Base-by-base conservation (phyloP, 2,329 filamentous ascomycete genomes). In the Escovopsis sp. region DNA sequence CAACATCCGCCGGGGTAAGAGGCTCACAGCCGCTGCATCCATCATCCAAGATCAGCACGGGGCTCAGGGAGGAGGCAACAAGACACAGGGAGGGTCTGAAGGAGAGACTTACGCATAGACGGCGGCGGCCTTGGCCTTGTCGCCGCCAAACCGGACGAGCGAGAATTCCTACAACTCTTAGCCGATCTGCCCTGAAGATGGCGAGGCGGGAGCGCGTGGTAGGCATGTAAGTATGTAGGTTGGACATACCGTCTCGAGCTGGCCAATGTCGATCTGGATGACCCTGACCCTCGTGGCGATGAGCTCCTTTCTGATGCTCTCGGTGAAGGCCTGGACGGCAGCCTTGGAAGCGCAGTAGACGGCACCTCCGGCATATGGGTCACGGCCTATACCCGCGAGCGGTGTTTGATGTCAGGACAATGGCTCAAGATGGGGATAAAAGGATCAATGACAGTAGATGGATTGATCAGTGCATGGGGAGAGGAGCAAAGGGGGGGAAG, bases 291-390 rank as follows among this genome's bases (percentile, higher is more conserved):
- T 71, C 14, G 81, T 84, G 7, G 81, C 71, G 50, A 95, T 81
- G 45, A 93, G 71, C 64, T 95, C 88, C 58, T 79, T 84, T 50
- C 88, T 72, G 57, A 95, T 62, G 10, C 81, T 73, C 43, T 94
- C 86, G 1, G 84, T 87, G 64, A 94, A 94, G 50, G 73, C 81
- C 51, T 82, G 76, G 43, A 94, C 81, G 2, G 88, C 88, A 15
- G 87, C 85, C 65, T 95, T 95, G 45, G 84, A 88, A 1, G 87
- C 85, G 61, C 88, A 94, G 71, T 95, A 95, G 57, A 94, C 93
- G 58, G 79, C 79, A 25, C 88, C 88, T 39, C 86, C 85, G 1
- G 77, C 69, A 60, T 94, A 95, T 10, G 84, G 74, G 52, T 94
- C 87, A 36, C 87, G 74, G 27, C 86, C 62, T 59, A 24, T n/a